phyloP scores from a whole-genome alignment of 495 filamentous ascomycete genomes.

The Neurospora sp. region DNA sequence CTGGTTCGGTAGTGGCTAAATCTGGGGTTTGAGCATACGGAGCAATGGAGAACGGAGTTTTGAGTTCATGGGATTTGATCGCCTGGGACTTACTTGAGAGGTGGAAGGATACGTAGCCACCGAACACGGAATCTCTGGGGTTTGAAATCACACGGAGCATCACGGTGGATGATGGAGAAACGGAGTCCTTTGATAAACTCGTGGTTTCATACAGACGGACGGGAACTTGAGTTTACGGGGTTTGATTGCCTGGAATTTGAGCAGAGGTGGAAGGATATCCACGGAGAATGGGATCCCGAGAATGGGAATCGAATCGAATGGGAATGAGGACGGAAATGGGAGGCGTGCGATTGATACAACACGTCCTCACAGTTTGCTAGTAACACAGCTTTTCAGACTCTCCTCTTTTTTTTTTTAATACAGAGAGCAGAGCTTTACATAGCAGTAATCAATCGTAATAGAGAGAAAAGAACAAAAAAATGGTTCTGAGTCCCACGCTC shows the following conservation, averaged over 20 bases:
- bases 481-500: background rate
- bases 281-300: no score
- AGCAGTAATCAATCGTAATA: background rate
- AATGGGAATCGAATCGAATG: background rate
- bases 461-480: background rate
- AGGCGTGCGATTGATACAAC: no score
- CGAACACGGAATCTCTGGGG: background rate
- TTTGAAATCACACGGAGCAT: background rate
- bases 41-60: background rate
- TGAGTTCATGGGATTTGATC: background rate
- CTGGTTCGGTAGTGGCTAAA: background rate
- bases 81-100: background rate
- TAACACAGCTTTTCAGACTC: background rate
- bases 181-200: background rate
- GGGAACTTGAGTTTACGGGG: background rate
- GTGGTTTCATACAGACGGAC: no score
- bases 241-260: background rate
- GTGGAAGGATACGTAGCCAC: no score
- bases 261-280: background rate
- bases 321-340: background rate
- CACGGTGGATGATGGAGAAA: background rate
- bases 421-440: background rate
- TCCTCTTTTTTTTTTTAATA: background rate
- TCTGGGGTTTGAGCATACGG: background rate
- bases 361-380: background rate